Base-by-base conservation (phyloP, 1,139 yeast species). In the Candida pseudoviswanathii region DNA sequence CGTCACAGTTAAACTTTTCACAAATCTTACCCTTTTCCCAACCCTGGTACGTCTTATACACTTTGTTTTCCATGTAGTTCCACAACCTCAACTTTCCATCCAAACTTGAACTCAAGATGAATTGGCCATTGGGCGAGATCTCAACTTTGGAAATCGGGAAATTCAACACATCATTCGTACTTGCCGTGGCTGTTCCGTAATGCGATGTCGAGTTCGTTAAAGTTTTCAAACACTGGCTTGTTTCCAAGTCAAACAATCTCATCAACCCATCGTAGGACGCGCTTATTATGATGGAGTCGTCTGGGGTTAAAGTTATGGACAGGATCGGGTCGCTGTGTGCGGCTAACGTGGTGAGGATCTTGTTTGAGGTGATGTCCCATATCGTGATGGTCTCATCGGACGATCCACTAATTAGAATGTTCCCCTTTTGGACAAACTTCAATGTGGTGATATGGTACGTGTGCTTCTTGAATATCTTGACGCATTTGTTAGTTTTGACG, bases 251-350 rank as follows among this genome's bases (percentile, higher is more conserved):
- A 74, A 96, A 94, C 33, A 94, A 70, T 48, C 99, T 75, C 81
- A 89, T 84, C 54, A 88, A 73, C 3, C 99, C 99, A 66, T 94
- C 99, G 62, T 86, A 89, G 3, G 96, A 87, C 0, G 96, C 96
- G 55, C 96, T 87, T 3, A 86, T 89, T 16, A 94, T 79, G 36
- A 95, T 81, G 0, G 96, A 80, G 44, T 94, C 89, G 61, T 94
- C 99, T 48, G 85, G 86, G 1, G 84, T 77, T 47, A 94, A 70
- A 56, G 89, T 84, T 1, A 92, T 73, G 0, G 89, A 78, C 43
- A 89, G 84, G 1, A 94, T 88, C 0, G 98, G 96, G 58, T 91
- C 98, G 0, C 96, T 83, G 65, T 94, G 99, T 0, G 99, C 98
- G 16, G 96, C 89, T 50, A 94, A 71, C 0, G 96, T 89, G 60